A percentile compares a stretch with the other conserved stretches of the same genome.
Evolutionary conservation across 2,329 filamentous ascomycete genomes (phyloP).

Genomic region (Meredithiella fracta): DNA sequence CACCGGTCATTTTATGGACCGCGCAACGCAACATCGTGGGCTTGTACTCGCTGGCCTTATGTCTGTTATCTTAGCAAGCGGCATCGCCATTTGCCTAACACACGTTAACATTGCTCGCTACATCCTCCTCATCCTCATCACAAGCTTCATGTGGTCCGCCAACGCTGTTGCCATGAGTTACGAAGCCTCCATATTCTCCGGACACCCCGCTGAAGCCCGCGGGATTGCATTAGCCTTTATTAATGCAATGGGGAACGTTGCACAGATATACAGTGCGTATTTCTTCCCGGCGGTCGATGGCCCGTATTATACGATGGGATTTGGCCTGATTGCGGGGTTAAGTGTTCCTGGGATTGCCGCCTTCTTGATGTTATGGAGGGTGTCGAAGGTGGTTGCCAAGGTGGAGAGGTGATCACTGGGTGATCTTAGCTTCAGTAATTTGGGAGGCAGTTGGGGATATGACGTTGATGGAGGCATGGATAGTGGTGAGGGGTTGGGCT

Average conservation of each 20-base stretch:
- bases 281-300: conserved; percentile 32
- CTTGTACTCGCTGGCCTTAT: conserved; percentile 19
- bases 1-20: conserved; percentile 32
- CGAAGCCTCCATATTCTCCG: conserved; percentile 33
- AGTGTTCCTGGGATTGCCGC: conserved; percentile 1
- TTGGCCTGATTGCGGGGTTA: conserved; percentile 20
- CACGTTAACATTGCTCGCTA: conserved; percentile 37
- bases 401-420: background rate
- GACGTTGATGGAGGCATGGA: background rate
- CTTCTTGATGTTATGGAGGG: background rate
- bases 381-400: background rate
- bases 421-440: background rate
- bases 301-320: conserved; percentile 31
- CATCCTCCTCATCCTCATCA: conserved; percentile 37
- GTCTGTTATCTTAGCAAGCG: background rate
- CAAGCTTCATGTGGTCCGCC: conserved; percentile 35
- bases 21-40: conserved; percentile 27
- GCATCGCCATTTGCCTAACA: conserved; percentile 21
- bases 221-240: conserved; percentile 33
- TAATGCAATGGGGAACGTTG: conserved; percentile 38
- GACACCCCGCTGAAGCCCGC: conserved; percentile 32
- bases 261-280: conserved; percentile 39
- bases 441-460: background rate
- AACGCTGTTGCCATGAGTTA: conserved; percentile 36
- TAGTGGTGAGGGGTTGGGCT: background rate